phyloP scores from a whole-genome alignment of 176 grass and related monocot species.

The Luzula sylvatica region DNA sequence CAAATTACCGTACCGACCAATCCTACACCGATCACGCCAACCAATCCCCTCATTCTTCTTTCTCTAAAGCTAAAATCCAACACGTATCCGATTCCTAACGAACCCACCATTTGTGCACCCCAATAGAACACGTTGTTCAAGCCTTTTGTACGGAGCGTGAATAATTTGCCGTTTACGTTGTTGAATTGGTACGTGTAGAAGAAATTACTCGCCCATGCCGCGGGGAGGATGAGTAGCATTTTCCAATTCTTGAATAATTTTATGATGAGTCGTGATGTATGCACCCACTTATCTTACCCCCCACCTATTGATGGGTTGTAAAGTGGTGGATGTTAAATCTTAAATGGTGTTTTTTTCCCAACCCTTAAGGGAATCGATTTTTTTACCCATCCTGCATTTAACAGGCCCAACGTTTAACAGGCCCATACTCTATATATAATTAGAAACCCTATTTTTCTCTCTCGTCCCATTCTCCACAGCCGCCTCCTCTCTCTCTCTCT shows the following conservation, averaged over 20 bases:
- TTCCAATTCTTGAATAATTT: conserved; percentile 63
- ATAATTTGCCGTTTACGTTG: conserved; percentile 75
- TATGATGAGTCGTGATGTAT: too few relatives aligned
- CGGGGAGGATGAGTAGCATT: conserved; percentile 80
- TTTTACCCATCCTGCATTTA: too few relatives aligned
- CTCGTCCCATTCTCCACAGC: too few relatives aligned
- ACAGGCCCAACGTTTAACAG: too few relatives aligned
- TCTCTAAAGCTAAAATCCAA: conserved; percentile 74
- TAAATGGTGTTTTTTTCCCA: too few relatives aligned
- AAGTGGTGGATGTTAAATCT: too few relatives aligned
- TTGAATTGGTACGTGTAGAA: conserved; percentile 99
- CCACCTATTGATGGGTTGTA: too few relatives aligned
- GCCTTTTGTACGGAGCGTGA: conserved; percentile 63
- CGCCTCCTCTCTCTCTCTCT: too few relatives aligned
- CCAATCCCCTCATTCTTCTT: conserved; percentile 39
- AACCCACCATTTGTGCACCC: conserved; percentile 89
- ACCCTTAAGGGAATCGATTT: too few relatives aligned
- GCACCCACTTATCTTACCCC: too few relatives aligned
- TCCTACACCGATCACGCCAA: conserved; percentile 35
- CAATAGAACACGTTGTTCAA: conserved; percentile 97
- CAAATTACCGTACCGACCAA: conserved; percentile 63
- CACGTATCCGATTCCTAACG: conserved; percentile 50
- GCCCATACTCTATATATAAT: too few relatives aligned
- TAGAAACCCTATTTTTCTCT: too few relatives aligned
- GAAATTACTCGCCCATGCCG: conserved; percentile 89